Conservation (phyloP, 2,329 filamentous ascomycete species). For the Magnaporthiopsis poae region DNA sequence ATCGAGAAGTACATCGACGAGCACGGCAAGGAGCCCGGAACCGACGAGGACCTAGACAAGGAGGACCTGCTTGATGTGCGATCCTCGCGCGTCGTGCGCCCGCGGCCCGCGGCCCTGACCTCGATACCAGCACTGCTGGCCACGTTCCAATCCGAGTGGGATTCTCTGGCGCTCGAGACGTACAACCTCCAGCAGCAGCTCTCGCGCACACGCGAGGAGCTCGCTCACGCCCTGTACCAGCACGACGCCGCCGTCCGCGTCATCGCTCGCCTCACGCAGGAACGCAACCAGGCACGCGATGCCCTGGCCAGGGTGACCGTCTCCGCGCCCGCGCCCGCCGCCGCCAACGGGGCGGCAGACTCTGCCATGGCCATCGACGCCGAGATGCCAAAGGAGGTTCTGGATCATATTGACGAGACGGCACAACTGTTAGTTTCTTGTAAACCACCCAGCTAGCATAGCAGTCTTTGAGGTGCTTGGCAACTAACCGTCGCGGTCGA, state of each 20-base stretch:
- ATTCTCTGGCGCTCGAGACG: conserved; percentile 80
- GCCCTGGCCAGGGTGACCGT: conserved; percentile 79
- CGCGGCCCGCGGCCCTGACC: conserved; percentile 83
- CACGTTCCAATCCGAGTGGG: conserved; percentile 98
- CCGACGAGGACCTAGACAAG: conserved; percentile 68
- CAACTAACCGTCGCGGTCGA: not conserved
- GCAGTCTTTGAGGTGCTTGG: no score
- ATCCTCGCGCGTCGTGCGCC: conserved; percentile 71
- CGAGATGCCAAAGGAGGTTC: conserved; percentile 61
- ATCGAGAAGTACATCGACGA: conserved; percentile 92
- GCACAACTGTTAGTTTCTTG: conserved; percentile 42
- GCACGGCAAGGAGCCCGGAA: conserved; percentile 85
- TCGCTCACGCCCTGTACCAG: conserved; percentile 88
- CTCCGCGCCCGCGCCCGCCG: conserved; percentile 19
- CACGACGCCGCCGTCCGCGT: conserved; percentile 94
- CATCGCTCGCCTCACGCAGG: conserved; percentile 79
- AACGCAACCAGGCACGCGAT: conserved; percentile 85
- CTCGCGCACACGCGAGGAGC: conserved; percentile 80
- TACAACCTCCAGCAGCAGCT: conserved; percentile 86
- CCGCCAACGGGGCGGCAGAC: conserved; percentile 35
- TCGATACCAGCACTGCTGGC: conserved; percentile 91
- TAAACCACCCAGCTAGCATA: no score
- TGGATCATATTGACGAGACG: conserved; percentile 66
- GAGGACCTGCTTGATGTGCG: conserved; percentile 86
- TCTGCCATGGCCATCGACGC: conserved; percentile 83